Evolutionary conservation across 768 basidiomycete species (phyloP), one percentile per base, ranked within the genome.

Genomic region (Termitomyces sp.): DNA sequence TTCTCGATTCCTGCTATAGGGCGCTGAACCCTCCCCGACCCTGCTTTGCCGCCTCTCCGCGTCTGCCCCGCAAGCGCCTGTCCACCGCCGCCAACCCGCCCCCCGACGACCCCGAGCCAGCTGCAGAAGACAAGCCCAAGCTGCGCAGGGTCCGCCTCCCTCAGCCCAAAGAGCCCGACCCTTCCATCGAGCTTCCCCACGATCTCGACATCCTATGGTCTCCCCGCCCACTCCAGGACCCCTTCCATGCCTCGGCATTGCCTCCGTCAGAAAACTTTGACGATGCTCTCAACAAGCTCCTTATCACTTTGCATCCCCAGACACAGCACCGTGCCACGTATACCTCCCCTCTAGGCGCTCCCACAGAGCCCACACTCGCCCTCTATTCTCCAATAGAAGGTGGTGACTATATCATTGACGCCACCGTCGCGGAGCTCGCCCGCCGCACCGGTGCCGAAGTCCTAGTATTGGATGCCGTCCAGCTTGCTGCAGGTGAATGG

Each of bases 371-470:
- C 4, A 91, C 90, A 0, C 74, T 95, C n/a, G 90, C 85, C 0
- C 71, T 95, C 5, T 93, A 91, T 69, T 92, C 90, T 61, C 95
- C 95, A 6, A 87, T 92, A 57, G 81, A 78, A 68, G 95, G 95
- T 34, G 92, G 91, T 5, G 87, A 92, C 59, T 86, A 89, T 68
- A 79, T 95, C 23, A 78, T 95, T 21, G 88, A 90, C 65, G 82
- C 84, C 19, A 90, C 92, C 3, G 85, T 96, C 11, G 77, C 80
- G 38, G 89, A 92, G 67, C 72, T 95, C 60, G 92, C 91, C 5
- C 79, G 81, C 47, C 79, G 81, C 53, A 84, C 86, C 2, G 83
- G 81, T 27, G 82, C 92, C 19, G 95, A 97, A 60, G 86, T 97
- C 11, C 77, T 95, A 9, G 82, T 94, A 14, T 67, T 98, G 49